Evolutionary conservation across 306 rosid species (phyloP).

Genomic region (Betula pendula): DNA sequence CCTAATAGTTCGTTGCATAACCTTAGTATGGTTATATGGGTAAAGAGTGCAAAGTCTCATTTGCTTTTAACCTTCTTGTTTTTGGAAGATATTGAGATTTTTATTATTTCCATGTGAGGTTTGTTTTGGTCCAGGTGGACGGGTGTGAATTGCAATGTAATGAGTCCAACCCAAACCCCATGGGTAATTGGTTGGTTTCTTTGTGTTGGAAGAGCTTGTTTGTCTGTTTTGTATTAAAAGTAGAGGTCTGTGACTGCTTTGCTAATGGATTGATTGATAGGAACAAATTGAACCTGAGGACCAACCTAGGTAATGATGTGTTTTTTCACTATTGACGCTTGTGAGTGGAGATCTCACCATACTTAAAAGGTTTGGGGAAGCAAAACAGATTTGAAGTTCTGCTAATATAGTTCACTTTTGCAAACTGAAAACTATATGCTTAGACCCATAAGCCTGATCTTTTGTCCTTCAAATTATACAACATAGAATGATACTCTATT

Average conservation of each 20-base stretch:
- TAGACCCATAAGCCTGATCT: background rate
- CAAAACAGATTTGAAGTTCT: background rate
- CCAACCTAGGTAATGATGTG: no score
- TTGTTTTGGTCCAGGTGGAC: background rate
- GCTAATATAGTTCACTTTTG: background rate
- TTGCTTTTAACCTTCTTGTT: background rate
- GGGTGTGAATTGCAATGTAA: background rate
- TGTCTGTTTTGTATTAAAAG: background rate
- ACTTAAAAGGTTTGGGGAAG: slow-evolving; percentile 15
- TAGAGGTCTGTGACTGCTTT: background rate
- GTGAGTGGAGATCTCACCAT: background rate
- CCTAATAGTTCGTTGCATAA: background rate
- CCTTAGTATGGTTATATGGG: background rate
- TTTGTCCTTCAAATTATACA: background rate
- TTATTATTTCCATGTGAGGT: no score
- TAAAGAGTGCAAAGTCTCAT: background rate
- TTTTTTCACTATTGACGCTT: background rate
- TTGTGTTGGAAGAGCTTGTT: background rate
- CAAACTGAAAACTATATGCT: background rate
- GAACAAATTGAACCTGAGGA: slow-evolving; percentile 1
- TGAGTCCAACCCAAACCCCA: background rate
- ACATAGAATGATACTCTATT: background rate
- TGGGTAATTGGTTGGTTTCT: slow-evolving; percentile 1
- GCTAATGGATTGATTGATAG: slow-evolving; percentile 5
- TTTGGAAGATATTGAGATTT: background rate